Base-by-base conservation (phyloP, 2,329 filamentous ascomycete genomes). In the Aspergillus sp. region DNA sequence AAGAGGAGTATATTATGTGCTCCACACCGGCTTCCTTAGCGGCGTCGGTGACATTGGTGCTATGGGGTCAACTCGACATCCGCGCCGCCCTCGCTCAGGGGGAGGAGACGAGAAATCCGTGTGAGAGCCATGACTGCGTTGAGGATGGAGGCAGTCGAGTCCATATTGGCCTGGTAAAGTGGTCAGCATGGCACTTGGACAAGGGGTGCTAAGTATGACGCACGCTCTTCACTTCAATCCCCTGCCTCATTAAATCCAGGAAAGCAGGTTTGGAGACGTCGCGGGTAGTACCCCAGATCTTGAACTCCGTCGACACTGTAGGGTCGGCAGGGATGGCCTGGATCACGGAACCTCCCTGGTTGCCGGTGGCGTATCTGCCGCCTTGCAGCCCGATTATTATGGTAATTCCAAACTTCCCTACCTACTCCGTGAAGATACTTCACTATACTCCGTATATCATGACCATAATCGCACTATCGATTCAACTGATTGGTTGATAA, bases 261-360 rank as follows among this genome's bases (percentile, higher is more conserved):
- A 63, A 61, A 0, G 55, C 52, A 13, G 58, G 58, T 46, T 67
- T 65, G 43, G 54, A 56, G 2, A 61, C 48, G 54, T 79, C 70
- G n/a, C 77, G 74, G 10, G 74, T 78, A 43, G 80, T 68, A 33
- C 68, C 76, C 7, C 77, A 73, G 48, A 80, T 66, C 42, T 64
- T 71, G 64, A 71, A 80, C 46, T 72, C 56, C 38, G 68, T 56
- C 1, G 73, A 74, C 15, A 80, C 67, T 2, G 60, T 56, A 1
- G 70, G 55, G 53, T 78, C 70, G 32, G 65, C 65, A 7, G 78
- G 66, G 9, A 80, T 64, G 22, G 65, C 60, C 43, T 70, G 60
- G 47, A 79, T 64, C 7, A 79, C 65, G 7, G 74, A 74, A 9
- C 73, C 64, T 15, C 77, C 77, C 58, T 80, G 77, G 32, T 74